phyloP scores from a whole-genome alignment of 306 rosid species.

The Quercus dentata region DNA sequence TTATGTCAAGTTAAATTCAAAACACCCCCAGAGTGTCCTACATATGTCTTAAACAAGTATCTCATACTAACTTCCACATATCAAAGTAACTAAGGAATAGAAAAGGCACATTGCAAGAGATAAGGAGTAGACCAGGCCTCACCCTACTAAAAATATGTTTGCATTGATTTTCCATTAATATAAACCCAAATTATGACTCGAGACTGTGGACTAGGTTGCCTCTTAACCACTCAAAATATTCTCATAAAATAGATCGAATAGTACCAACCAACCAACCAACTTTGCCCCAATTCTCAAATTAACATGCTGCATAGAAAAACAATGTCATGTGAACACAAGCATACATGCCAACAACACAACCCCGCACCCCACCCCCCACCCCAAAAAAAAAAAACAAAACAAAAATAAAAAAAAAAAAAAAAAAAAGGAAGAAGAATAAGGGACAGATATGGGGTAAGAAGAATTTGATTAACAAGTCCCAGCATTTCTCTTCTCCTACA shows the following conservation, averaged over 20 bases:
- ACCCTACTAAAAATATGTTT: not conserved
- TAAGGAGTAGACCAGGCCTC: not conserved
- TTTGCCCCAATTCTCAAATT: not conserved
- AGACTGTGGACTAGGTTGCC: no score
- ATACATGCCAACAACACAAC: not conserved
- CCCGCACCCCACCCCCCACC: not conserved
- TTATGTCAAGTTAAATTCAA: not conserved
- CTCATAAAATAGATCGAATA: not conserved
- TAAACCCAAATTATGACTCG: no score
- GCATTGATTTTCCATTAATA: no score
- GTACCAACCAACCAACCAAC: not conserved
- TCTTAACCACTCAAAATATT: no score
- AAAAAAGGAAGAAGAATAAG: not conserved
- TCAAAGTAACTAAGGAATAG: not conserved
- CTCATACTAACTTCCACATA: not conserved
- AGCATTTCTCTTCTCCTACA: not conserved
- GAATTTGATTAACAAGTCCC: not conserved
- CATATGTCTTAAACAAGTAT: not conserved
- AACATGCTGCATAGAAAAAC: not conserved
- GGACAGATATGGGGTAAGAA: not conserved
- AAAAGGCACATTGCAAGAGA: not conserved
- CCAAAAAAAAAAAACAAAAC: no score
- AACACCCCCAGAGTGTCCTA: slow-evolving; percentile 14
- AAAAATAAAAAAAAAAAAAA: not conserved
- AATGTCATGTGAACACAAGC: not conserved